Base-by-base conservation (phyloP, 2,329 filamentous ascomycete species). In the Zopfia rhizophila region DNA sequence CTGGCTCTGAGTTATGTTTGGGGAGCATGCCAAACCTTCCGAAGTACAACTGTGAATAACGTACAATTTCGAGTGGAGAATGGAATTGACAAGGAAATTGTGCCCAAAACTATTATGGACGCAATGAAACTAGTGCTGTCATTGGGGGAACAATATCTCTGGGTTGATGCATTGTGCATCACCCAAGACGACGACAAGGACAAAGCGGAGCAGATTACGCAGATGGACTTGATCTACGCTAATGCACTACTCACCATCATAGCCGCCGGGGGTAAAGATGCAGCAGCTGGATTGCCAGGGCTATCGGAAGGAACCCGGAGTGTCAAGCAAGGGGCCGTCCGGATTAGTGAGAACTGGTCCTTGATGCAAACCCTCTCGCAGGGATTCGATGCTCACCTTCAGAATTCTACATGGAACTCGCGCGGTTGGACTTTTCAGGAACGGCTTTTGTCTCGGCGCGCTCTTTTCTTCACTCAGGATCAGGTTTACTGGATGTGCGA, bases 201-300 rank as follows among this genome's bases (percentile, higher is more conserved):
- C 4, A 30, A 40, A 7, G 16, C 13, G 12, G 6, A 3, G 3
- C 35, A 39, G 21, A 40, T 45, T 18, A 29, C 24, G 6, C 21
- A 39, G 11, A 45, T 45, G 35, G 24, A 38, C n/a, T 7, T 19
- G 3, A 45, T 45, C 17, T 45, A 40, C n/a, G 12, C 18, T 4
- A 17, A 39, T 13, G 42, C 42, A 13, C 12, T 29, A 13, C 7
- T 45, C n/a, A 45, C 42, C 8, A 45, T 45, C n/a, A 24, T 45
- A 7, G 35, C 35, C 4, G 35, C 35, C 1, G 18, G 17, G 4
- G 36, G 27, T 6, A 50, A 61, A 3, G 39, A 63, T n/a, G 55
- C 66, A 1, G 19, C 7, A 3, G 21, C 29, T 22, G 38, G 38
- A 5, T 28, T 33, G 14, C 38, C 28, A 40, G 12, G 24, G 8